phyloP scores from a whole-genome alignment of 352 stramenopile genomes.

The Phytopythium mirpurense region DNA sequence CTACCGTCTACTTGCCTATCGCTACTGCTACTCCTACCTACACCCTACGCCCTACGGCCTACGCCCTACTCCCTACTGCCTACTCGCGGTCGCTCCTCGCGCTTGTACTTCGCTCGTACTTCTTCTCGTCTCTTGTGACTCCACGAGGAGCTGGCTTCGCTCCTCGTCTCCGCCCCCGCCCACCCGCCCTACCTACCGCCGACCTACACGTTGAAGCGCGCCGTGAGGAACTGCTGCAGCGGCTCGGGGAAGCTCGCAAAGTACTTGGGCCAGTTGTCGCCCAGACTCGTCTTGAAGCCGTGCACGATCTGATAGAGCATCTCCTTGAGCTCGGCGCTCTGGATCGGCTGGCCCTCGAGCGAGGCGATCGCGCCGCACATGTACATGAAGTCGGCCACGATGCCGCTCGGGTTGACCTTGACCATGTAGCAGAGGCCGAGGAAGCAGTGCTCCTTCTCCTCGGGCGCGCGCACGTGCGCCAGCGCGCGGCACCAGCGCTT shows the following conservation, averaged over 20 bases:
- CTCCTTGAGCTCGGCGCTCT: constrained; percentile 74
- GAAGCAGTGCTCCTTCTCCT: constrained; percentile 90
- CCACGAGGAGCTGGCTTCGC: constrained; percentile 8
- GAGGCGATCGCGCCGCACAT: constrained; percentile 87
- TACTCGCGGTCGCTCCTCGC: constrained; percentile 3
- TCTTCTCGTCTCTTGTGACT: constrained; percentile 12
- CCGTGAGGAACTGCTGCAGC: constrained; percentile 73
- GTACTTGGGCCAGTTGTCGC: constrained; percentile 84
- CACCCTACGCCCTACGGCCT: constrained; percentile 9
- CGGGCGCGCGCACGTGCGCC: constrained; percentile 70
- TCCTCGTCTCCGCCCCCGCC: background rate
- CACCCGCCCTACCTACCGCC: too few species aligned
- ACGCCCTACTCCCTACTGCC: constrained; percentile 20
- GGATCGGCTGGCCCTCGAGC: constrained; percentile 72
- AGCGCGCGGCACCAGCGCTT: constrained; percentile 87
- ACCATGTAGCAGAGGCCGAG: constrained; percentile 89
- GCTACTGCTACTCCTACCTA: constrained; percentile 36
- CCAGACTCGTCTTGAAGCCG: constrained; percentile 84
- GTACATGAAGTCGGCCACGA: constrained; percentile 87
- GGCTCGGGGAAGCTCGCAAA: constrained; percentile 80
- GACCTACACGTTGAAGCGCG: constrained; percentile 84
- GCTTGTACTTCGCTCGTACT: constrained; percentile 16
- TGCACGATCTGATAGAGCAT: constrained; percentile 88
- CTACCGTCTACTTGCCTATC: constrained; percentile 34
- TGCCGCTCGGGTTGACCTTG: constrained; percentile 86